phyloP scores from a whole-genome alignment of 495 filamentous ascomycete species.

The Hyaloscypha bicolor region DNA sequence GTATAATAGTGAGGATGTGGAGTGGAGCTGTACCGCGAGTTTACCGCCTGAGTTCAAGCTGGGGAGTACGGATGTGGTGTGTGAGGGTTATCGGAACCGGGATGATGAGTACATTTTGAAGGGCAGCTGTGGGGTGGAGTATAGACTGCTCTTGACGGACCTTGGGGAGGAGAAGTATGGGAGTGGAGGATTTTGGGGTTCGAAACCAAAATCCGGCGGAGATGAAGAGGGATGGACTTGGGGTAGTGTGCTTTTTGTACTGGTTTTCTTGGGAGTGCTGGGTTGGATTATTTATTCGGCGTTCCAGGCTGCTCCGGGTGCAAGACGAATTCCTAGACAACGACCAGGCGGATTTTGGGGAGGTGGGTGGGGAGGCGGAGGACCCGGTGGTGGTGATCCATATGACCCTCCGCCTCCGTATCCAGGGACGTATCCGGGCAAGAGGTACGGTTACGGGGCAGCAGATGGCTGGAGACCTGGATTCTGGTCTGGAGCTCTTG shows the following conservation, averaged over 20 bases:
- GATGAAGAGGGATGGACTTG: conserved; percentile 26
- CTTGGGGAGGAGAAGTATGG: conserved; percentile 75
- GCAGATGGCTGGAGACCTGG: conserved; percentile 74
- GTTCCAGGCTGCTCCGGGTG: conserved; percentile 7
- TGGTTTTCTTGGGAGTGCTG: conserved; percentile 24
- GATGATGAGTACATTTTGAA: conserved; percentile 84
- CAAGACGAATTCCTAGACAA: conserved; percentile 14
- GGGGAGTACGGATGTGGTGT: conserved; percentile 86
- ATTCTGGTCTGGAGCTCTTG: conserved; percentile 82
- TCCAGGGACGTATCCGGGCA: conserved; percentile 34
- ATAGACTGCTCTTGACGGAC: conserved; percentile 79
- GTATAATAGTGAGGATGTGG: conserved; percentile 70
- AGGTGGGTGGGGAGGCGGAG: conserved; percentile 42
- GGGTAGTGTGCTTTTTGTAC: conserved; percentile 34
- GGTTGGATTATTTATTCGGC: conserved; percentile 22
- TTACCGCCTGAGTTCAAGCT: conserved; percentile 86
- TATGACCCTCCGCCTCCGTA: conserved; percentile 62
- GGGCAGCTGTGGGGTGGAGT: conserved; percentile 93
- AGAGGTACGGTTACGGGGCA: conserved; percentile 31
- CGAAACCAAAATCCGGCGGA: conserved; percentile 14
- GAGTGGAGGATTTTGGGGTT: conserved; percentile 32
- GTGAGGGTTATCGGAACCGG: conserved; percentile 79
- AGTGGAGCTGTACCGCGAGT: conserved; percentile 85
- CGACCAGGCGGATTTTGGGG: conserved; percentile 17
- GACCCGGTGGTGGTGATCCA: conserved; percentile 53